A percentile compares a stretch with the other conserved stretches of the same genome.
Evolutionary conservation across 495 filamentous ascomycete genomes (phyloP).

Genomic region (Aspergillus taichungensis): DNA sequence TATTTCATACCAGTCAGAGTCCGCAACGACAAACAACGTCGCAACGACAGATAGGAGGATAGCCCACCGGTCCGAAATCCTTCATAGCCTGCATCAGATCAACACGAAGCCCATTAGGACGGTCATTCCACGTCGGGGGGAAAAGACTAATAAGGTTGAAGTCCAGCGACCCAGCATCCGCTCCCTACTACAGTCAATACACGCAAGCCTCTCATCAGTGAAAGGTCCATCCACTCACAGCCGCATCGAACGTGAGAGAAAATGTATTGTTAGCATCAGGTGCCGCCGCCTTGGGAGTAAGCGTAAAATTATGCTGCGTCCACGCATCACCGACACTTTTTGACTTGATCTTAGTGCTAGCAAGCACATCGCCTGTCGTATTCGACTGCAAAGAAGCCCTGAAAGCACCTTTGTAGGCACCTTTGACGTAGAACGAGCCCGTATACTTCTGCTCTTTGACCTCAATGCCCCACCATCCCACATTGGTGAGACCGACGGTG

Average conservation of each 20-base stretch:
- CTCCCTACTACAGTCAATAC: conserved; percentile 16
- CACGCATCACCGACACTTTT: conserved; percentile 19
- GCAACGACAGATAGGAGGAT: too few relatives aligned
- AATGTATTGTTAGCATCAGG: conserved; percentile 56
- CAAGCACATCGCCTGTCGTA: conserved; percentile 21
- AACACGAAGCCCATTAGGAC: conserved; percentile 53
- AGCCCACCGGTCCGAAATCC: conserved; percentile 31
- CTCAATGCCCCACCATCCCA: conserved; percentile 57
- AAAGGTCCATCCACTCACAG: conserved; percentile 13
- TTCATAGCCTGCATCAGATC: conserved; percentile 53
- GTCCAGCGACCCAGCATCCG: conserved; percentile 43
- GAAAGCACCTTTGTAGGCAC: conserved; percentile 24
- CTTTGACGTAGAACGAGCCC: conserved; percentile 51
- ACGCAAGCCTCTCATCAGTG: not conserved
- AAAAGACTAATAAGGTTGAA: conserved; percentile 62
- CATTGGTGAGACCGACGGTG: conserved; percentile 46
- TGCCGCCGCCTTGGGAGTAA: conserved; percentile 30
- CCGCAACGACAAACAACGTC: not conserved
- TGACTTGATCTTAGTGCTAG: conserved; percentile 17
- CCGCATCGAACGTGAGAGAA: conserved; percentile 48
- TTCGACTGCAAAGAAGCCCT: conserved; percentile 21
- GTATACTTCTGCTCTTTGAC: conserved; percentile 43
- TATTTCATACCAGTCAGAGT: conserved; percentile 18
- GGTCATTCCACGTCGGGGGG: conserved; percentile 49
- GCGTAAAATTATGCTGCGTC: conserved; percentile 29